Base-by-base conservation (phyloP, 176 grass and related monocot genomes). In the Rhynchospora tenuis region DNA sequence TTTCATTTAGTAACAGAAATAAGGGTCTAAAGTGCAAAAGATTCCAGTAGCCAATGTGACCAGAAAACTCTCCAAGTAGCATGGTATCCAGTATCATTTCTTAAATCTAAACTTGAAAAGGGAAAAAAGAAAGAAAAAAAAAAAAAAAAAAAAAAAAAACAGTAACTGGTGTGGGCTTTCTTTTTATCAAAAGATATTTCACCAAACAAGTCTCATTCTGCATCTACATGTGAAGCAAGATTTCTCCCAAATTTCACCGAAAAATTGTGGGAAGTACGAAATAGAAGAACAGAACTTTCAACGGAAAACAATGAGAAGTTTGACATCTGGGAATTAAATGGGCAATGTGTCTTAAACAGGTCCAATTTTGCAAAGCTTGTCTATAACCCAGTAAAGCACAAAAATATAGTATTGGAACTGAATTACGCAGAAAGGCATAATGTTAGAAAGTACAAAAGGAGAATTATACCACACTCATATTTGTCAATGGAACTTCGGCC, bases 401-500 rank as follows among this genome's bases (percentile, higher is more conserved):
- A 29, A 69, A 73, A 73, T 47, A 43, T 20, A 73, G 10, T 48
- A 20, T 14, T 14, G 0, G 9, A 50, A 73, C 24, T 14, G 44
- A 73, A 50, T 14, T 24, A 50, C 26, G 20, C 10, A 73, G 6
- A 17, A 50, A 24, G 20, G 45, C 50, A 73, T 48, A 24, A 6
- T 50, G 3, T 50, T 50, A 73, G 11, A 73, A 15, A 7, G 9
- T 14, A 14, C 13, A 73, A 50, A 6, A 73, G 9, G 9, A 87
- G 84, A 12, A 31, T 23, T 88, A 56, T 91, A 95, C 95, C 95
- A 10, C 95, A 98, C 50, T 98, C 95, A 29, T 98, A 98, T 20
- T 95, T 98, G 10, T 95, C 69, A 50, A 98, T 91, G 84, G 95
- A 98, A 86, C 95, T 98, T 24, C 75, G 91, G 3, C 95, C 95